Evolutionary conservation across 2,329 filamentous ascomycete genomes (phyloP).

Genomic region (Pestalotiopsis sp.): DNA sequence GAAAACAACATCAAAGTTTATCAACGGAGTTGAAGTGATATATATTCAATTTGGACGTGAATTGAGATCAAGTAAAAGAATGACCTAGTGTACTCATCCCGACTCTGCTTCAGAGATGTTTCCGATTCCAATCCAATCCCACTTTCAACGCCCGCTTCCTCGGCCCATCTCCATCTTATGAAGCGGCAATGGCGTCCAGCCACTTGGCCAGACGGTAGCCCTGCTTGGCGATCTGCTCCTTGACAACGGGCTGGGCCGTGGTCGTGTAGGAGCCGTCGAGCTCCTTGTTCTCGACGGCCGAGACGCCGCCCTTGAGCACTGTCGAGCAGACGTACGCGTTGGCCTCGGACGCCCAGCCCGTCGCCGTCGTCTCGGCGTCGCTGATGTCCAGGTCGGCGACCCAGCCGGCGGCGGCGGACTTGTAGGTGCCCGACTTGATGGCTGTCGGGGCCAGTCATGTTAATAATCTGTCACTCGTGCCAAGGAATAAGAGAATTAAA

Average conservation of each 20-base stretch:
- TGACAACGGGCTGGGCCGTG: conserved; percentile 39
- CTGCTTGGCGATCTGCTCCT: conserved; percentile 47
- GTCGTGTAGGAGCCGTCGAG: conserved; percentile 43
- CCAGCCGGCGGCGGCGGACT: conserved; percentile 37
- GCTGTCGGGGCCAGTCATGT: conserved; percentile 17
- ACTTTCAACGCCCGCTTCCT: not conserved
- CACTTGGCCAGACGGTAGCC: conserved; percentile 41
- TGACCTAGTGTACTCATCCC: no score
- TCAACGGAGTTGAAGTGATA: no score
- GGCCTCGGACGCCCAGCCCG: conserved; percentile 42
- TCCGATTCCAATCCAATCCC: no score
- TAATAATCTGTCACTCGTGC: not conserved
- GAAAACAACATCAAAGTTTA: no score
- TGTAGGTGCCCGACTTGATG: conserved; percentile 41
- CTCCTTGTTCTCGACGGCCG: conserved; percentile 41
- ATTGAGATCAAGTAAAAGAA: no score
- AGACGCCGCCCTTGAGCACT: conserved; percentile 40
- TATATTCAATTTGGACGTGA: no score
- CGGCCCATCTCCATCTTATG: conserved; percentile 12
- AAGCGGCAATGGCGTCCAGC: conserved; percentile 34
- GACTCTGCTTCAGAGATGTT: no score
- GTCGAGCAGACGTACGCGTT: conserved; percentile 46
- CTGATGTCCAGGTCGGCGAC: conserved; percentile 35
- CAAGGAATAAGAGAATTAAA: not conserved
- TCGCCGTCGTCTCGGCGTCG: conserved; percentile 33